Percentiles rank a stretch among this genome's conserved stretches.
These are phyloP conservation scores for Streptanthus diversifolius DNA, from an alignment of 345 rosid species.

Conservation along the genomic window DNA sequence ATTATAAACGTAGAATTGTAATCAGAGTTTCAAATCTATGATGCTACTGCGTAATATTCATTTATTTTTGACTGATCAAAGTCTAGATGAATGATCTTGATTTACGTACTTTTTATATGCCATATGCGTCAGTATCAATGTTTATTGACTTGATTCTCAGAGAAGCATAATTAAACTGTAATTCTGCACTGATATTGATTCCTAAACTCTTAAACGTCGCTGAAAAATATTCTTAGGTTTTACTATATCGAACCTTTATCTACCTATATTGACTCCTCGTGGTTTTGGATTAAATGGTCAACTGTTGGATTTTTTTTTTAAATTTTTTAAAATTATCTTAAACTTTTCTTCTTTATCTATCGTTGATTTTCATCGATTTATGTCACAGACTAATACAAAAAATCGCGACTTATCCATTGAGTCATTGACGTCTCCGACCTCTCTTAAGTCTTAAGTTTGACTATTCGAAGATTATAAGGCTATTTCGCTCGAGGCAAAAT, in stretches of 20 bases:
- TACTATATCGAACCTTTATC: background rate
- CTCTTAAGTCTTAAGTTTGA: slow-evolving; percentile 17
- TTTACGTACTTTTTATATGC: background rate
- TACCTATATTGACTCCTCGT: slow-evolving; percentile 14
- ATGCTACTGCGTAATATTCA: background rate
- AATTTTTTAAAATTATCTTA: background rate
- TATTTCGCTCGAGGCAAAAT: slow-evolving; percentile 2
- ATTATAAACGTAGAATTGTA: background rate
- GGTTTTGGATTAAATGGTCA: background rate
- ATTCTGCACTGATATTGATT: background rate
- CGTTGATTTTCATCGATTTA: slow-evolving; percentile 2
- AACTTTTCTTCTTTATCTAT: background rate
- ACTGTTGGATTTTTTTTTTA: background rate
- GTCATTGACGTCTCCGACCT: slow-evolving; percentile 28
- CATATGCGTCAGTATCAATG: background rate
- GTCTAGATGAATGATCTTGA: background rate
- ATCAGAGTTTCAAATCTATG: background rate
- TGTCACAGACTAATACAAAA: slow-evolving; percentile 11
- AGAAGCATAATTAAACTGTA: background rate
- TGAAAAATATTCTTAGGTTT: background rate
- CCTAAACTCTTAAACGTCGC: background rate
- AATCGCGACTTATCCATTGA: slow-evolving; percentile 27
- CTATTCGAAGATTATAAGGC: slow-evolving; percentile 26
- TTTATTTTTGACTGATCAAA: background rate
- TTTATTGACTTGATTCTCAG: background rate